These are phyloP conservation scores for Neurospora sp. DNA, from an alignment of 495 filamentous ascomycete genomes.

Conservation along the genomic window DNA sequence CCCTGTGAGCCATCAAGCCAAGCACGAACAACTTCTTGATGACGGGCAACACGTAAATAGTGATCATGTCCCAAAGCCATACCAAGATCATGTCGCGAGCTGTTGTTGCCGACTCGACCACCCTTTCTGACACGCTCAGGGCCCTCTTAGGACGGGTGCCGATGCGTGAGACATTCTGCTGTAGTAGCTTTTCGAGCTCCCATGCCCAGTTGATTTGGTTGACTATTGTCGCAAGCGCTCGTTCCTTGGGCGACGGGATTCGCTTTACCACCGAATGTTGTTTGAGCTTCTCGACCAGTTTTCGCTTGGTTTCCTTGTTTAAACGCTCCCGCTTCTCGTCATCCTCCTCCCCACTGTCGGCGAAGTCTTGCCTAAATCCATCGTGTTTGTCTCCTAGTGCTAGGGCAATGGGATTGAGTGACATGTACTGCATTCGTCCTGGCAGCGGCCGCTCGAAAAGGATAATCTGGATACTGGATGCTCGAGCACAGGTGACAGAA, in stretches of 20 bases:
- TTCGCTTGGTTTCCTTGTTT: slow-evolving; percentile 41
- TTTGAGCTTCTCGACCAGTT: slow-evolving; percentile 80
- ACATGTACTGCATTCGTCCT: slow-evolving; percentile 91
- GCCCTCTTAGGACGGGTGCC: slow-evolving; percentile 69
- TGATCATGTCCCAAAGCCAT: slow-evolving; percentile 59
- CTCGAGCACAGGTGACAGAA: slow-evolving; percentile 57
- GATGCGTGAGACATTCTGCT: slow-evolving; percentile 77
- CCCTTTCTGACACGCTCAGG: slow-evolving; percentile 86
- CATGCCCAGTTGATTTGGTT: slow-evolving; percentile 95
- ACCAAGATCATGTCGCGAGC: slow-evolving; percentile 65
- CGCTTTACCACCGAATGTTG: slow-evolving; percentile 75
- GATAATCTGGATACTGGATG: slow-evolving; percentile 71
- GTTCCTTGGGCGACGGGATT: slow-evolving; percentile 70
- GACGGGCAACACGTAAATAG: slow-evolving; percentile 68
- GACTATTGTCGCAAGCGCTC: slow-evolving; percentile 67
- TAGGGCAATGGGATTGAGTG: slow-evolving; percentile 76
- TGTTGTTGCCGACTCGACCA: slow-evolving; percentile 86
- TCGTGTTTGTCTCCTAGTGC: slow-evolving; percentile 68
- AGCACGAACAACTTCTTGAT: slow-evolving; percentile 63
- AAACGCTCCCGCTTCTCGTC: slow-evolving; percentile 50
- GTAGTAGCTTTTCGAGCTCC: slow-evolving; percentile 73
- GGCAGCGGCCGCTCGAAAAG: slow-evolving; percentile 82
- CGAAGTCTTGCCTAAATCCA: slow-evolving; percentile 15
- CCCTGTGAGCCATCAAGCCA: slow-evolving; percentile 68
- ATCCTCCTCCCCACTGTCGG: slow-evolving; percentile 47